phyloP scores from a whole-genome alignment of 2,329 filamentous ascomycete genomes.

The Zalaria obscura region DNA sequence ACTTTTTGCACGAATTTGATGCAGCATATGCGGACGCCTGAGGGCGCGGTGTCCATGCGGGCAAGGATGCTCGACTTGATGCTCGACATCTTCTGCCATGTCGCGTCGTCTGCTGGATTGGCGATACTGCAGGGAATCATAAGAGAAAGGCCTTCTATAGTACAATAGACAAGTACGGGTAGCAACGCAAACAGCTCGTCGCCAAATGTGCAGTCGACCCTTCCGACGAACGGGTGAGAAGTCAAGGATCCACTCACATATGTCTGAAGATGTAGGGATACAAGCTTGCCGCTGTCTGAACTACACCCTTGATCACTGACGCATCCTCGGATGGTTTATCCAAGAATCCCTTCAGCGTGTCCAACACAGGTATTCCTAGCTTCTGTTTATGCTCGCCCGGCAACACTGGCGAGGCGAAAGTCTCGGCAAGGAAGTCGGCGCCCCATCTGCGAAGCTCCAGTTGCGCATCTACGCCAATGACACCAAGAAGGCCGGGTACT shows the following conservation, averaged over 20 bases:
- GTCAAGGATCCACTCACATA: slow-evolving; percentile 58
- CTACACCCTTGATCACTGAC: slow-evolving; percentile 68
- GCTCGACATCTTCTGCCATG: slow-evolving; percentile 76
- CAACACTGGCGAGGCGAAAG: slow-evolving; percentile 83
- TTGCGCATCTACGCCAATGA: slow-evolving; percentile 61
- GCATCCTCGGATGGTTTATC: slow-evolving; percentile 49
- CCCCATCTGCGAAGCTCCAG: slow-evolving; percentile 90
- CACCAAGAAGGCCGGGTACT: slow-evolving; percentile 82
- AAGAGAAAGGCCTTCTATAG: neutral
- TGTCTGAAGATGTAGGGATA: slow-evolving; percentile 86
- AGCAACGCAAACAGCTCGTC: too few relatives aligned
- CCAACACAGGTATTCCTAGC: slow-evolving; percentile 61
- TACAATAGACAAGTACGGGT: too few relatives aligned
- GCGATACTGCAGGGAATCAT: slow-evolving; percentile 50
- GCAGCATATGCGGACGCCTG: slow-evolving; percentile 78
- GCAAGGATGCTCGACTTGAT: slow-evolving; percentile 83
- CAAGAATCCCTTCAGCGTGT: slow-evolving; percentile 46
- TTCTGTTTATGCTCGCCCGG: slow-evolving; percentile 65
- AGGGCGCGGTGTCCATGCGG: slow-evolving; percentile 69
- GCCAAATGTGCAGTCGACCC: too few relatives aligned
- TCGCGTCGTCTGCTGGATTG: slow-evolving; percentile 64
- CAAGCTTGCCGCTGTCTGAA: slow-evolving; percentile 81
- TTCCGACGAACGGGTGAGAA: neutral
- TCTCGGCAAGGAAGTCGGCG: slow-evolving; percentile 87
- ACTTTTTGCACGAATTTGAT: slow-evolving; percentile 95